Evolutionary conservation across 1,139 yeast species (phyloP), one percentile per base, ranked within the genome.

Genomic region (Diutina siamensis): DNA sequence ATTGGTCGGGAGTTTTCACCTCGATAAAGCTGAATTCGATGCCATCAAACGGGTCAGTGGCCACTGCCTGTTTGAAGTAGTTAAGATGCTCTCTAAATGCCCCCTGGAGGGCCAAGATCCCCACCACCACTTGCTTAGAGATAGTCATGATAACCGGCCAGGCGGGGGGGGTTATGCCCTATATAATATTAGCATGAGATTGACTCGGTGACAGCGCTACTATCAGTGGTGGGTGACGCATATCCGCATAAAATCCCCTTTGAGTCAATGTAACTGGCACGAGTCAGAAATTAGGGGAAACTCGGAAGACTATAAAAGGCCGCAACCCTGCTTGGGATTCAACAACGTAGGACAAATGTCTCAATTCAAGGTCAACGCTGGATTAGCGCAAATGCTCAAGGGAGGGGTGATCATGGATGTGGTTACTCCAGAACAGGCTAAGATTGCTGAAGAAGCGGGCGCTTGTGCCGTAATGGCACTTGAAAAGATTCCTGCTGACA

Each of bases 401-500:
- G 92, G 86, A 47, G 74, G 74, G 45, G 74, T 70, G 46, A 70
- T 68, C 50, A 69, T 69, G 75, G 75, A 69, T 77, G 94, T 65
- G 42, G 73, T 69, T 45, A 69, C 64, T 48, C 68, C 69, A 27
- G 75, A 70, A 52, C 75, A 70, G 53, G 76, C 76, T 21, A 48
- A 51, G 49, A 76, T 85, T 50, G 95, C 95, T 31, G 94, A 85
- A 62, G 71, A 67, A 49, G 92, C 94, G 2, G 95, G 95, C 50
- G 95, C 95, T 12, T 82, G 87, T 65, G 94, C 95, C 10, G 95
- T 85, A 35, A 85, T 84, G 94, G 95, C 94, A 2, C 71, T 85
- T 53, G 95, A 85, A 63, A 70, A 83, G 55, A 86, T 85, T 48
- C 95, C 95, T 20, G 89, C 94, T 15, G 94, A 85, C 58, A 84